Conservation (phyloP, 2,329 filamentous ascomycete species). For the Xylariaceae sp. region DNA sequence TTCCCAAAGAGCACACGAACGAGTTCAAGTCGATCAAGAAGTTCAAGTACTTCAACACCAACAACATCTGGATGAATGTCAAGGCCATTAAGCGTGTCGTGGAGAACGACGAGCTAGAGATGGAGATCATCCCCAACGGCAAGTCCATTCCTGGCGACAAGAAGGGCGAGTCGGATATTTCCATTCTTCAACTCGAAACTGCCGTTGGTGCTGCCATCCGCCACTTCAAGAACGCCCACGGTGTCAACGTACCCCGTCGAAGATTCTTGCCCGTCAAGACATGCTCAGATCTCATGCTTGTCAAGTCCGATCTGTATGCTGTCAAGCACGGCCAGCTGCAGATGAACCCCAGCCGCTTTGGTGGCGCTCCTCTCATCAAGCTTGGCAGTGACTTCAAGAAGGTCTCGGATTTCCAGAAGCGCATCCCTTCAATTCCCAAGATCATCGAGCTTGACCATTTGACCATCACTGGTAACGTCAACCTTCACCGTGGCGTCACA, state of each 20-base stretch:
- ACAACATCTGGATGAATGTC: constrained; percentile 99
- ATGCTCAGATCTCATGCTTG: constrained; percentile 98
- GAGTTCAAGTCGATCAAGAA: constrained; percentile 99
- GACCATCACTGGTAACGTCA: constrained; percentile 96
- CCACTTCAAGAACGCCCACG: constrained; percentile 98
- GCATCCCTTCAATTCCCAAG: constrained; percentile 86
- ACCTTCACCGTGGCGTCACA: constrained; percentile 92
- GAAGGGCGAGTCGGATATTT: constrained; percentile 98
- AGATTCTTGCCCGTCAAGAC: constrained; percentile 99
- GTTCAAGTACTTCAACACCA: constrained; percentile 99
- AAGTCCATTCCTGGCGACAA: constrained; percentile 99
- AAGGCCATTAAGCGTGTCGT: constrained; percentile 98
- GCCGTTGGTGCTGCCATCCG: constrained; percentile 98
- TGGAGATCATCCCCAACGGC: constrained; percentile 99
- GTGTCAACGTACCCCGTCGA: constrained; percentile 96
- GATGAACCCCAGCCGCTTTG: constrained; percentile 96
- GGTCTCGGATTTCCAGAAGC: constrained; percentile 94
- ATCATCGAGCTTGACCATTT: constrained; percentile 93
- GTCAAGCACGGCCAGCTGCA: constrained; percentile 98
- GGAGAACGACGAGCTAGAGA: constrained; percentile 96
- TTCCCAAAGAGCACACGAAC: constrained; percentile 99
- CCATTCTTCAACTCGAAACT: constrained; percentile 97
- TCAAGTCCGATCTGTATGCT: constrained; percentile 99
- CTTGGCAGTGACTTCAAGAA: constrained; percentile 99
- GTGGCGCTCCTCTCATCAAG: constrained; percentile 97